phyloP scores from a whole-genome alignment of 345 rosid species.

The Eutrema heterophyllum region DNA sequence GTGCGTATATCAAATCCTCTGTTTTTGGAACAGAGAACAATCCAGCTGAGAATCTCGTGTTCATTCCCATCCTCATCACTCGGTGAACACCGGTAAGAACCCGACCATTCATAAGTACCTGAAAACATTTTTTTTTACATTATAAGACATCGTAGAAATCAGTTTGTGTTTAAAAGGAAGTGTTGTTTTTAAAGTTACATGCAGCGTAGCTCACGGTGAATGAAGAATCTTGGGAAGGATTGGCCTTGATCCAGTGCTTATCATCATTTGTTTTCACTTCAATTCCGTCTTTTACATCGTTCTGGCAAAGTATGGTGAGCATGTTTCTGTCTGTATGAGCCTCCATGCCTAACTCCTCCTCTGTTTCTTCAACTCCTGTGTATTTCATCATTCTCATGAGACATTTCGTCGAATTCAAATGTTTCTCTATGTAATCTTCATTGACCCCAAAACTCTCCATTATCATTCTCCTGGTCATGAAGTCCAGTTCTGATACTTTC shows the following conservation, averaged over 20 bases:
- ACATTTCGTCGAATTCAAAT: conserved; percentile 27
- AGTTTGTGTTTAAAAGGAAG: background rate
- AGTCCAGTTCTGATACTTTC: conserved; percentile 35
- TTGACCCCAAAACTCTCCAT: conserved; percentile 47
- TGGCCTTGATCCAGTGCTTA: conserved; percentile 33
- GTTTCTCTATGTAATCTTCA: conserved; percentile 32
- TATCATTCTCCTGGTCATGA: conserved; percentile 42
- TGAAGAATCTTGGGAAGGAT: conserved; percentile 39
- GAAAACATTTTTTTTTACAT: background rate
- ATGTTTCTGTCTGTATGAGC: conserved; percentile 54
- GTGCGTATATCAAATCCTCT: conserved; percentile 13
- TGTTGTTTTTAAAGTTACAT: conserved; percentile 20
- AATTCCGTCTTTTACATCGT: conserved; percentile 39
- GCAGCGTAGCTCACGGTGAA: conserved; percentile 46
- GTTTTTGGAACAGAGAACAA: conserved; percentile 25
- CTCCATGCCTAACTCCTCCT: conserved; percentile 29
- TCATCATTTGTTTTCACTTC: conserved; percentile 39
- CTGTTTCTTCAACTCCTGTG: conserved; percentile 18
- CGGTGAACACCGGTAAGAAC: conserved; percentile 27
- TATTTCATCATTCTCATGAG: conserved; percentile 45
- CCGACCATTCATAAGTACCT: conserved; percentile 37
- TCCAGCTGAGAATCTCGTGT: conserved; percentile 29
- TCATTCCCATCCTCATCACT: conserved; percentile 33
- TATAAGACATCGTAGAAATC: background rate
- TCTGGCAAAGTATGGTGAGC: conserved; percentile 48